Evolutionary conservation across 1,284 basidiomycete genomes (phyloP).

Genomic region (Anthracocystis panici-leucophaei): DNA sequence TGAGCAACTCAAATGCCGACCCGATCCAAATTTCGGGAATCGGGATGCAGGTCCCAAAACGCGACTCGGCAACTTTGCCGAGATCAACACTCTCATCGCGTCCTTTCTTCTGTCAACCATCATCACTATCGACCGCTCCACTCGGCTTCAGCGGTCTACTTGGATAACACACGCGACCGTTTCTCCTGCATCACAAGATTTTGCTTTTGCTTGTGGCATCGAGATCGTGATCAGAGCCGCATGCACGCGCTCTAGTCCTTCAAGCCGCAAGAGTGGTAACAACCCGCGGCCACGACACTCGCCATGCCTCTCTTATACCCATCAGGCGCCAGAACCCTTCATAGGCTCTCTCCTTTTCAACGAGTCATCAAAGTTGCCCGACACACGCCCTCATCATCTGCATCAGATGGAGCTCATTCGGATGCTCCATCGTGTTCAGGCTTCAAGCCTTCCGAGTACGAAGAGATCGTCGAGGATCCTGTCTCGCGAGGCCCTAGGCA

Average conservation of each 20-base stretch:
- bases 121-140: constrained; percentile 14
- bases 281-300: neutral
- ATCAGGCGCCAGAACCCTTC: constrained; percentile 28
- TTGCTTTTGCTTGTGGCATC: too few species aligned
- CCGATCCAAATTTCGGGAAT: constrained; percentile 4
- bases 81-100: constrained; percentile 37
- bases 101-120: constrained; percentile 12
- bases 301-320: constrained; percentile 45
- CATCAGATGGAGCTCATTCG: constrained; percentile 4
- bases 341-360: constrained; percentile 38
- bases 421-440: constrained; percentile 23
- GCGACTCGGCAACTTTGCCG: constrained; percentile 21
- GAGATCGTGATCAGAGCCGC: constrained; percentile 2
- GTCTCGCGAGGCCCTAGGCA: constrained; percentile 26
- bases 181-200: too few species aligned
- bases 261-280: constrained; percentile 7
- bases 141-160: neutral
- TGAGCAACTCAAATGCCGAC: neutral
- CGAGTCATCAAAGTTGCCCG: constrained; percentile 44
- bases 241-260: neutral
- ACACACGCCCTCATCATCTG: constrained; percentile 26
- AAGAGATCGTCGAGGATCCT: constrained; percentile 32
- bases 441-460: constrained; percentile 43
- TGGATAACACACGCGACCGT: too few species aligned
- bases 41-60: constrained; percentile 15